phyloP scores from a whole-genome alignment of 108 stramenopile genomes.

The Poteriospumella lacustris region DNA sequence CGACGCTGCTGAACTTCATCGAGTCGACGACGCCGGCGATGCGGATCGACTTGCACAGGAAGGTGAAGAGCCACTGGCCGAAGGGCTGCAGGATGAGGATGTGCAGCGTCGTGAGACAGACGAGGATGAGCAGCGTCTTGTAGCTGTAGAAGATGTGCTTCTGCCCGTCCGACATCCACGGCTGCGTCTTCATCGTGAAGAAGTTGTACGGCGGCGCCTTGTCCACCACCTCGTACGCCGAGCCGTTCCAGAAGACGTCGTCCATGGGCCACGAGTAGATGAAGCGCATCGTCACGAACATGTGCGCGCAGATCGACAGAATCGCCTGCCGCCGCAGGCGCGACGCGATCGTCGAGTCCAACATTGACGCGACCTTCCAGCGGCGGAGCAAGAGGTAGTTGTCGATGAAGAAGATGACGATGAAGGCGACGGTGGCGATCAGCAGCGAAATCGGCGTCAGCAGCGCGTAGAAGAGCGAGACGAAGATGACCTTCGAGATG shows the following conservation, averaged over 20 bases:
- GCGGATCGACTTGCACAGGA: too few species aligned
- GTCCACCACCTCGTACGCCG: not conserved
- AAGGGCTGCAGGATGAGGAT: not conserved
- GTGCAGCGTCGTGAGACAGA: not conserved
- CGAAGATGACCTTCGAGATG: conserved; percentile 53
- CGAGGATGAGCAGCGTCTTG: not conserved
- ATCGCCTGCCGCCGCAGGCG: conserved; percentile 32
- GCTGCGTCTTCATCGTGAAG: not conserved
- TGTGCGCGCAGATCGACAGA: conserved; percentile 4
- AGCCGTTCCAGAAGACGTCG: not conserved
- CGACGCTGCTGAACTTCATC: too few species aligned
- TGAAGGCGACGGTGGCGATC: conserved; percentile 41
- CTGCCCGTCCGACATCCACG: not conserved
- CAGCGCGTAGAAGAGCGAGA: conserved; percentile 51
- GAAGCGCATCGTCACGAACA: not conserved
- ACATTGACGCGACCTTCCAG: conserved; percentile 42
- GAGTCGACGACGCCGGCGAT: too few species aligned
- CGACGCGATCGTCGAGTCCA: conserved; percentile 35
- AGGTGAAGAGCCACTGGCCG: not conserved
- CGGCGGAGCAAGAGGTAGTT: conserved; percentile 46
- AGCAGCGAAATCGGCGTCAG: conserved; percentile 45
- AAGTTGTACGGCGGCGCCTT: not conserved
- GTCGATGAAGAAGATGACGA: conserved; percentile 45
- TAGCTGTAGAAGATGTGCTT: not conserved
- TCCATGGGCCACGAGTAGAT: conserved; percentile 21